Evolutionary conservation across 163 green algal genomes (phyloP).

Genomic region (Scenedesmus sp.): DNA sequence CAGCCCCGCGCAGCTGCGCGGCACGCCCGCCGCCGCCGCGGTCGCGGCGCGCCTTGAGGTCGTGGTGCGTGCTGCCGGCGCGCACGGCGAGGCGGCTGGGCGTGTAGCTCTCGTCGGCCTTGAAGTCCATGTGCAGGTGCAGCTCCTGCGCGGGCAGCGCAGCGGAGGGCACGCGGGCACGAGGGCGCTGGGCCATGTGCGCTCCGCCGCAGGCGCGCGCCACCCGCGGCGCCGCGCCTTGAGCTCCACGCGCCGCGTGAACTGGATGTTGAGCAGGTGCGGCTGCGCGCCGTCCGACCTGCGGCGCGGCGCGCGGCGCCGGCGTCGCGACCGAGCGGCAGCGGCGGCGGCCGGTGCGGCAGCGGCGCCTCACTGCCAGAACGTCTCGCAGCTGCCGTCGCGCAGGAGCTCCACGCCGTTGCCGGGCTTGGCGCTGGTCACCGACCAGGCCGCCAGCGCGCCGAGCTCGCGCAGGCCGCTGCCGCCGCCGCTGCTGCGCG

Average conservation of each 20-base stretch:
- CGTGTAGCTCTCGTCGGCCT: slow-evolving; percentile 98
- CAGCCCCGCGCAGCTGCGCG: not conserved
- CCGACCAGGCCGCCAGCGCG: slow-evolving; percentile 88
- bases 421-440: slow-evolving; percentile 95
- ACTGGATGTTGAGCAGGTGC: slow-evolving; percentile 95
- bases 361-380: slow-evolving; percentile 88
- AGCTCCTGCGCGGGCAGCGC: slow-evolving; percentile 71
- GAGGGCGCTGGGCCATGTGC: too few species aligned
- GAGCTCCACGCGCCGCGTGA: slow-evolving; percentile 87
- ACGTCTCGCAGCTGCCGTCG: slow-evolving; percentile 92
- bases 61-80: slow-evolving; percentile 82
- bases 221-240: slow-evolving; percentile 60
- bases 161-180: not conserved
- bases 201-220: not conserved
- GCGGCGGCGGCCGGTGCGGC: not conserved
- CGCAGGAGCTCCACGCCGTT: slow-evolving; percentile 96
- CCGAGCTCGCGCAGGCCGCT: slow-evolving; percentile 73
- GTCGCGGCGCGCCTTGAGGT: slow-evolving; percentile 74
- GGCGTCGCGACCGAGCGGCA: not conserved
- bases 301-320: not conserved
- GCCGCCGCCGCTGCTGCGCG: not conserved
- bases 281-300: slow-evolving; percentile 92
- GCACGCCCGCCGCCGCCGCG: not conserved
- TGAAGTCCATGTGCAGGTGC: slow-evolving; percentile 90
- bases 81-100: slow-evolving; percentile 87